Evolutionary conservation across 352 stramenopile species (phyloP).

Genomic region (Globisporangium paddicum): DNA sequence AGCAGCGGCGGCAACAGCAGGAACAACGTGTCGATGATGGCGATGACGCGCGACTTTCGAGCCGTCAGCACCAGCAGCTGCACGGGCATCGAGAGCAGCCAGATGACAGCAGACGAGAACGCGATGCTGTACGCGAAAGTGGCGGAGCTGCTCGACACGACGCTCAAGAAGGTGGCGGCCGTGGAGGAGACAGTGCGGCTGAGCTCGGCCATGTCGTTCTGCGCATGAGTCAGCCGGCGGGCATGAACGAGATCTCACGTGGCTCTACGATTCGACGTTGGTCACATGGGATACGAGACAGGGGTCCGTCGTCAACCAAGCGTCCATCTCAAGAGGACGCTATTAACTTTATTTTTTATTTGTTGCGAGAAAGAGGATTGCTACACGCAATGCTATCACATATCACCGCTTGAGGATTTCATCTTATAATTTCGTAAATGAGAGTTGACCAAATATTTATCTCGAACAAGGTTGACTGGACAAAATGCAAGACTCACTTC

Average conservation of each 20-base stretch:
- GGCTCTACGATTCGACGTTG: neutral
- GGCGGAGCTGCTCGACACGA: slow-evolving; percentile 60
- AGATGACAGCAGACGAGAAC: slow-evolving; percentile 31
- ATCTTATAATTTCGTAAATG: neutral
- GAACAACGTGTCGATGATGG: slow-evolving; percentile 8
- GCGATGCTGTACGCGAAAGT: slow-evolving; percentile 59
- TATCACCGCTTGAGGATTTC: too few species aligned
- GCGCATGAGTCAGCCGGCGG: slow-evolving; percentile 22
- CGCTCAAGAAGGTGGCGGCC: slow-evolving; percentile 67
- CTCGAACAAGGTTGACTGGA: too few species aligned
- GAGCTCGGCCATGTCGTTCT: slow-evolving; percentile 68
- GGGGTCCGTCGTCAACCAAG: neutral
- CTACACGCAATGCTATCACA: too few species aligned
- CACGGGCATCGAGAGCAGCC: slow-evolving; percentile 22
- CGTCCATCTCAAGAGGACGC: neutral
- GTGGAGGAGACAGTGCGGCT: slow-evolving; percentile 77
- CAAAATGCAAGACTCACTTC: too few species aligned
- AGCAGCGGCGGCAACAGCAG: slow-evolving; percentile 6
- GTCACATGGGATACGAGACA: neutral
- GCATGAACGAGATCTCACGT: neutral
- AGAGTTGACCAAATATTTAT: neutral
- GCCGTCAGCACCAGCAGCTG: slow-evolving; percentile 7
- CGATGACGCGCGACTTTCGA: neutral
- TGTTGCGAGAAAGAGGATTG: too few species aligned
- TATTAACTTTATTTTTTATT: neutral